Evolutionary conservation across 2,329 filamentous ascomycete species (phyloP), one percentile per base, ranked within the genome.

Genomic region (Curvularia eragrostidis): DNA sequence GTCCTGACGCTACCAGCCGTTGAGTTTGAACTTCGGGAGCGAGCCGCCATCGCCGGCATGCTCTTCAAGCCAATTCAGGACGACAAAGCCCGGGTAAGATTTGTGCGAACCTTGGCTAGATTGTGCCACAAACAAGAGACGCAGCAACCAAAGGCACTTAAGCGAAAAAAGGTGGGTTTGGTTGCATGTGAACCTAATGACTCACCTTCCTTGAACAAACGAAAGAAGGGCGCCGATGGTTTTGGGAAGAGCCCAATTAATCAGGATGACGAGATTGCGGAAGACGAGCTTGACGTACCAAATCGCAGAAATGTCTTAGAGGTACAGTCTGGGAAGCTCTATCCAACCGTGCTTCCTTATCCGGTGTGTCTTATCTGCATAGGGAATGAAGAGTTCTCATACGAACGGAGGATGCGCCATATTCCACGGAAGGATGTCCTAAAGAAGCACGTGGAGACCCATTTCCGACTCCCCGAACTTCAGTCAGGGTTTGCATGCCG

Each of bases 51-150:
- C 30, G 60, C 64, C 18, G 46, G 51, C 21, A 65, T 65, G 48
- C 59, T 67, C 47, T 67, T 67, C 43, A 61, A 65, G 48, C 60
- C 56, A n/a, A 49, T 63, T 49, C 10, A 62, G 47, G 48, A 62
- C 41, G 42, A 65, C 21, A 60, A 54, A 41, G 50, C 48, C 36
- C 48, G 54, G 48, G 52, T 62, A 41, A 52, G 48, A 50, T 65
- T 62, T 54, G 39, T 67, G 24, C 41, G 39, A 43, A 54, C 60
- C 47, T 56, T 67, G 30, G 54, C 54, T 55, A 50, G 32, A 51
- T 52, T 67, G 32, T 57, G 58, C 49, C 21, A 50, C 12, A 51
- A 50, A 52, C 54, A 63, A 62, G 61, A 67, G 39, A 66, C 57
- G 46, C 51, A 28, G 30, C 48, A 51, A 34, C 57, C 38, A 30